Percentiles rank a stretch among this genome's conserved stretches.
Conservation (phyloP, 345 rosid species). For the Ceriops zippeliana region DNA sequence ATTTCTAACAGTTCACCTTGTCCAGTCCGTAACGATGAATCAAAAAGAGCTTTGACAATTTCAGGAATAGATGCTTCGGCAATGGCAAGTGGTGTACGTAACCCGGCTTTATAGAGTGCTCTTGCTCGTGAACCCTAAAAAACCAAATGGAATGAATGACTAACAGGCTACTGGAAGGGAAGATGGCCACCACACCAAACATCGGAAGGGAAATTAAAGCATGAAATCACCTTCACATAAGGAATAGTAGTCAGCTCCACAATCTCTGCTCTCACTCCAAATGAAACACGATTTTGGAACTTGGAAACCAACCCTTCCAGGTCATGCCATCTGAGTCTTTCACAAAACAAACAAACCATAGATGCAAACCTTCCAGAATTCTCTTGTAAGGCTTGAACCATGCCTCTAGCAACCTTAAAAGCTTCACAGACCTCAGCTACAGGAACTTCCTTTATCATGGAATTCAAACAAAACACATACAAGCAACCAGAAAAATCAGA, state of each 20-base stretch:
- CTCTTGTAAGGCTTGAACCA: slow-evolving; percentile 95
- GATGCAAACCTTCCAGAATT: slow-evolving; percentile 97
- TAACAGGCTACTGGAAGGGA: not conserved
- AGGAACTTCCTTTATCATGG: slow-evolving; percentile 72
- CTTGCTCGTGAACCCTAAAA: slow-evolving; percentile 92
- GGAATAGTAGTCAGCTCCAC: slow-evolving; percentile 95
- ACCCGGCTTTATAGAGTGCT: slow-evolving; percentile 88
- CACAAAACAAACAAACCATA: slow-evolving; percentile 94
- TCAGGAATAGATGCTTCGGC: slow-evolving; percentile 93
- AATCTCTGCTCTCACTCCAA: slow-evolving; percentile 97
- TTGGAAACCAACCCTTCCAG: slow-evolving; percentile 85
- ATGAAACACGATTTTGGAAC: slow-evolving; percentile 94
- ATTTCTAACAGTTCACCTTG: slow-evolving; percentile 50
- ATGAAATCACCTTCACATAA: slow-evolving; percentile 63
- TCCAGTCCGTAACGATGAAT: slow-evolving; percentile 72
- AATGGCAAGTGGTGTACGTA: slow-evolving; percentile 84
- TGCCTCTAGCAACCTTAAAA: slow-evolving; percentile 91
- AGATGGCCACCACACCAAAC: not conserved
- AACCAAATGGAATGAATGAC: not conserved
- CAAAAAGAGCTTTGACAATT: slow-evolving; percentile 85
- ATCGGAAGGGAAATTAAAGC: slow-evolving; percentile 3
- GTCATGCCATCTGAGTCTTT: slow-evolving; percentile 98
- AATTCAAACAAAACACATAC: slow-evolving; percentile 15
- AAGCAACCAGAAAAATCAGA: not conserved
- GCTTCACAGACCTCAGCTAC: slow-evolving; percentile 91